Conservation (phyloP, 768 basidiomycete genomes). For the Lactarius sanguifluus region DNA sequence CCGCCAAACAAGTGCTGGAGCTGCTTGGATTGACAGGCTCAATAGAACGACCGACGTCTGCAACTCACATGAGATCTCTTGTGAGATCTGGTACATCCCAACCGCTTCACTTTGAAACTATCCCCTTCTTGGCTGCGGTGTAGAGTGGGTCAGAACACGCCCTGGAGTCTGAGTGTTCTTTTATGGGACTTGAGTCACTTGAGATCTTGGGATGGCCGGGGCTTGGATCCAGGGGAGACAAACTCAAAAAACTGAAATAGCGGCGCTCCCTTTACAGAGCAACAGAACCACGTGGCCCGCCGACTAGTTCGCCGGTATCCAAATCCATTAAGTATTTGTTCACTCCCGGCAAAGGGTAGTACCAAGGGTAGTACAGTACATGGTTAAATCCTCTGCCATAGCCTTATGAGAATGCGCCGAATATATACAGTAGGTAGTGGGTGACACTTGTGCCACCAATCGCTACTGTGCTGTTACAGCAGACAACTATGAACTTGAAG, state of each 20-base stretch:
- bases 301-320: neutral
- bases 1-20: neutral
- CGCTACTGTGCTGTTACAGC: neutral
- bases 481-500: neutral
- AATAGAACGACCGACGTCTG: neutral
- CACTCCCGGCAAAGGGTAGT: neutral
- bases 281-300: conserved; percentile 3
- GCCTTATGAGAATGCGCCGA: neutral
- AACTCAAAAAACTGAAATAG: neutral
- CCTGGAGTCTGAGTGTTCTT: neutral
- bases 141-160: neutral
- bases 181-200: neutral
- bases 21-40: neutral
- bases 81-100: neutral
- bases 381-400: neutral
- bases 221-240: neutral
- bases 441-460: neutral
- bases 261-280: neutral
- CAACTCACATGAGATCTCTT: neutral
- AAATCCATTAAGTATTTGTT: neutral
- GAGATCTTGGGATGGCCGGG: neutral
- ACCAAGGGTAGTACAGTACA: too few relatives aligned
- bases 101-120: conserved; percentile 6
- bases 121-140: neutral
- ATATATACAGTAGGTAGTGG: neutral